Base-by-base conservation (phyloP, 2,329 filamentous ascomycete genomes). In the Geosmithia putterillii region DNA sequence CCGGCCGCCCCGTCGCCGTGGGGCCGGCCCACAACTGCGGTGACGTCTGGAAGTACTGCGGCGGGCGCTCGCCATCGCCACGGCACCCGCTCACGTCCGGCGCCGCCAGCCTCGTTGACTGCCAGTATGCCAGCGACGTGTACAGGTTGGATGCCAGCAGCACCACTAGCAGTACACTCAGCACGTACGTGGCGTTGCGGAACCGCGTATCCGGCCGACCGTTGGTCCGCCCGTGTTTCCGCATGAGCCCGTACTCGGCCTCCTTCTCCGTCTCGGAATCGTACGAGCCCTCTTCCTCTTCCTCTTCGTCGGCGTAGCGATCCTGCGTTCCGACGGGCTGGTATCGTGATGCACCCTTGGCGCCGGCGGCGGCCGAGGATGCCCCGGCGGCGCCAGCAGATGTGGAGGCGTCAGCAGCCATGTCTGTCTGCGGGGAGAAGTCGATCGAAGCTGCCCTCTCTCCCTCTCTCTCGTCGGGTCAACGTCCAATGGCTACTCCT, bases 1-100 rank as follows among this genome's bases (percentile, higher is more conserved):
- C 76, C 21, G 81, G 68, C 44, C 62, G 65, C 14, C 83, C 84
- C 1, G 83, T 88, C n/a, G 78, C 69, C 4, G 79, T 86, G 34
- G 81, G 81, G 2, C 81, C 81, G 58, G 69, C 61, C 67, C 70
- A 78, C 38, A 79, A 57, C 57, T 80, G 66, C 3, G 76, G 75
- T 20, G 64, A 67, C 0, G 76, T 81, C 56, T 79, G 73, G 52
- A 79, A 81, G 56, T 81, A 76, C 55, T 80, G 73, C 20, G 78
- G 77, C 40, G 79, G 68, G 9, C 52, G 42, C 52, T 46, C 47
- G 44, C 46, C 49, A n/a, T 50, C 48, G 28, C 39, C 18, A 21
- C 28, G 22, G 32, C 18, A 14, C 15, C 21, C n/a, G 35, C 7
- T 57, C 38, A 58, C 48, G 36, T 53, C 52, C 4, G 59, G 60